phyloP scores from a whole-genome alignment of 2,329 filamentous ascomycete genomes.

The Fusarium equiseti region DNA sequence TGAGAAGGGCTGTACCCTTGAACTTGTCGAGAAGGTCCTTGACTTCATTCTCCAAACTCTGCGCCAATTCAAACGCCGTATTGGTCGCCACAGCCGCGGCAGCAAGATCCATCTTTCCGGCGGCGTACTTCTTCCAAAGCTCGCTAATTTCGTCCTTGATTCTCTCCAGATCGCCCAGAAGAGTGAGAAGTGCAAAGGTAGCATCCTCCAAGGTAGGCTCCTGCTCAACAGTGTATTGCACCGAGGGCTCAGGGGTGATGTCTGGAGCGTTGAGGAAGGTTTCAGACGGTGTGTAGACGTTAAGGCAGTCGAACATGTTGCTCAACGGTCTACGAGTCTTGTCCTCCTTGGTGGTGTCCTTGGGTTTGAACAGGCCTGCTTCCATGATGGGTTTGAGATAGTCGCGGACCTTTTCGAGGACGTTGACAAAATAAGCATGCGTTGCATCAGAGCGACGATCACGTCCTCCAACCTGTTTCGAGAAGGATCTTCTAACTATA shows the following conservation, averaged over 20 bases:
- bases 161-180: constrained; percentile 14
- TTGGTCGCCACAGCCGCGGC: constrained; percentile 40
- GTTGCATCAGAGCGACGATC: constrained; percentile 3
- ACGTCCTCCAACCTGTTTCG: constrained; percentile 5
- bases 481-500: constrained; percentile 27
- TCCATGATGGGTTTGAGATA: constrained; percentile 32
- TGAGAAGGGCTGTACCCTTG: neutral
- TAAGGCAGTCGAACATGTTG: constrained; percentile 29
- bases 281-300: constrained; percentile 34
- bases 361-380: constrained; percentile 6
- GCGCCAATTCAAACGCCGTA: constrained; percentile 36
- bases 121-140: constrained; percentile 23
- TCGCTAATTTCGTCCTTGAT: constrained; percentile 16
- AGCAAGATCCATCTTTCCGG: constrained; percentile 28
- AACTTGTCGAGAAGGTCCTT: constrained; percentile 47
- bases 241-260: neutral
- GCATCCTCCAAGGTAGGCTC: constrained; percentile 16
- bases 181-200: constrained; percentile 25
- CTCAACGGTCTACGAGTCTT: neutral
- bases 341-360: neutral
- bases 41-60: constrained; percentile 58
- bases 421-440: constrained; percentile 35
- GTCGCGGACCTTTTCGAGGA: constrained; percentile 38
- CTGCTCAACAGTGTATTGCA: constrained; percentile 27
- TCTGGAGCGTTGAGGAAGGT: constrained; percentile 33